phyloP scores from a whole-genome alignment of 78 protist genomes.

The Planoprotostelium fungivorum region DNA sequence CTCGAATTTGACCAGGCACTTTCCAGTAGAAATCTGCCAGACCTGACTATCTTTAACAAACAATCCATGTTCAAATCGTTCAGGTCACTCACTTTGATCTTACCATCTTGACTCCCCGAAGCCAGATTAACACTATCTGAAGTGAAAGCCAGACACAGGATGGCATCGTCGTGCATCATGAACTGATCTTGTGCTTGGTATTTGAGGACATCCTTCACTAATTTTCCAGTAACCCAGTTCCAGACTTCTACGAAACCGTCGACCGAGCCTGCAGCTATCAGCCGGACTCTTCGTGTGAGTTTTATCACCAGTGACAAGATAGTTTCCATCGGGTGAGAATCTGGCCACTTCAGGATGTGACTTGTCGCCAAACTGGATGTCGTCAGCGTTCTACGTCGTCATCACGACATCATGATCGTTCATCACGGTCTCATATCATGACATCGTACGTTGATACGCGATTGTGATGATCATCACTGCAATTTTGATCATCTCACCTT shows the following conservation, averaged over 20 bases:
- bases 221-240: conserved; percentile 59
- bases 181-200: conserved; percentile 45
- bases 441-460: too few relatives aligned
- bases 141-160: conserved; percentile 60
- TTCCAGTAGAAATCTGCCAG: conserved; percentile 72
- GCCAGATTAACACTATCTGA: conserved; percentile 80
- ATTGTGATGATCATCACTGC: background rate
- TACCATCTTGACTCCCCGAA: conserved; percentile 62
- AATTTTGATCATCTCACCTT: background rate
- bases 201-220: conserved; percentile 37
- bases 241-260: conserved; percentile 64
- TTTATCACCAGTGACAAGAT: conserved; percentile 16
- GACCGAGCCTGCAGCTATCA: background rate
- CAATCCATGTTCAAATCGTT: too few relatives aligned
- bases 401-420: background rate
- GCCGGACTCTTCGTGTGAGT: background rate
- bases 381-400: background rate
- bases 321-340: conserved; percentile 53
- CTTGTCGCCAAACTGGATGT: conserved; percentile 11
- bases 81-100: conserved; percentile 43
- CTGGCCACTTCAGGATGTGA: conserved; percentile 23
- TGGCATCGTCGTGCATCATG: conserved; percentile 77
- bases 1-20: conserved; percentile 61
- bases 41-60: background rate
- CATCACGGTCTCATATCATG: too few relatives aligned